phyloP scores from a whole-genome alignment of 345 rosid species.

The Combretum micranthum region DNA sequence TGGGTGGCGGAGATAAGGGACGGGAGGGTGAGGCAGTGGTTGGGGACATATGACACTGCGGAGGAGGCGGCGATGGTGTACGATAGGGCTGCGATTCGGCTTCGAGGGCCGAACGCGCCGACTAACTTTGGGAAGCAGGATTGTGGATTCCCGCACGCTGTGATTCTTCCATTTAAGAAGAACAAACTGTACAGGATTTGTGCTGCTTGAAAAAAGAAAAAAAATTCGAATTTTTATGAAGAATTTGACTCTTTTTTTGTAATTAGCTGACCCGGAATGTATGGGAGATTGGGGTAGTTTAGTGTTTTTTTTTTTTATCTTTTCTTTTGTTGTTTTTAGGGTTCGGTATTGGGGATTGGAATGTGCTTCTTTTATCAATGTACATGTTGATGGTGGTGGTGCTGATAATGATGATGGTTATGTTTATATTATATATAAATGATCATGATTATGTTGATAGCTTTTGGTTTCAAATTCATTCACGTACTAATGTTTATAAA shows the following conservation, averaged over 20 bases:
- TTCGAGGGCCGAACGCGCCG: slow-evolving; percentile 30
- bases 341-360: not conserved
- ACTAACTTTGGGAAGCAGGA: slow-evolving; percentile 26
- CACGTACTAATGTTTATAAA: too few relatives aligned
- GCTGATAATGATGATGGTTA: too few relatives aligned
- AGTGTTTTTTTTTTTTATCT: not conserved
- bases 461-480: too few relatives aligned
- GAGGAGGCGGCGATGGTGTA: slow-evolving; percentile 37
- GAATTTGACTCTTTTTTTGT: slow-evolving; percentile 1
- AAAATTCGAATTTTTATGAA: too few relatives aligned
- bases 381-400: too few relatives aligned
- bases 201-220: not conserved
- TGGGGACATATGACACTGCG: slow-evolving; percentile 36
- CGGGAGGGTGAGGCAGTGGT: slow-evolving; percentile 23
- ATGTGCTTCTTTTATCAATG: not conserved
- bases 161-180: slow-evolving; percentile 20
- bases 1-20: slow-evolving; percentile 44
- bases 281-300: slow-evolving; percentile 3
- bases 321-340: not conserved
- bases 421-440: too few relatives aligned
- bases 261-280: slow-evolving; percentile 8
- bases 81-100: slow-evolving; percentile 24
- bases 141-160: slow-evolving; percentile 11
- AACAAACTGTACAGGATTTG: slow-evolving; percentile 24
- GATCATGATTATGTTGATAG: too few relatives aligned